Base-by-base conservation (phyloP, 2,329 filamentous ascomycete species). In the Peltaster fructicola region DNA sequence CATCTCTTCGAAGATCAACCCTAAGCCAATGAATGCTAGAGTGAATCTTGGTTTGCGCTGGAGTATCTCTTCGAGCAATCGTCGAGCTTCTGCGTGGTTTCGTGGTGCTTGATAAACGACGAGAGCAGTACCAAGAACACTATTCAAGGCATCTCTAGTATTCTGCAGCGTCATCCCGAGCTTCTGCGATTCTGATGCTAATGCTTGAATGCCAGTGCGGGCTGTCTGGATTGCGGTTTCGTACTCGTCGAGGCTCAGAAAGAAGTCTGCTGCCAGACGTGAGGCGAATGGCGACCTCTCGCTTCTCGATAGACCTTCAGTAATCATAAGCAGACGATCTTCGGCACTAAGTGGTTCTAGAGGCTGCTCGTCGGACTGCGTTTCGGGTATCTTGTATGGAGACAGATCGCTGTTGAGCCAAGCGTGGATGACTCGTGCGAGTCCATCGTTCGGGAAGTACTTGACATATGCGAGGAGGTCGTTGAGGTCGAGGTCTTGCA, bases 1-100 rank as follows among this genome's bases (percentile, higher is more conserved):
- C 36, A 92, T 82, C 40, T 95, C 88, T 49, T 93, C 82, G 22
- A 84, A 74, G 19, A 98, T 85, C 13, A 95, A 54, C 1, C 88
- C 90, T 16, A 93, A 70, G 1, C 88, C 88, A 22, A 95, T 78
- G 32, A 98, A 58, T 3, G 84, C 84, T 15, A 71, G 57, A 1
- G 82, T 90, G 1, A 77, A 84, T 3, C 67, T 68, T 2, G 72
- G 64, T 29, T 90, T 81, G 14, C 76, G 68, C 23, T 68, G 59
- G 1, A 98, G 61, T 4, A 95, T 77, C 15, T 66, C 66, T 38
- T 92, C 73, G 38, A 98, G 95, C 0, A 93, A 61, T n/a, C 53
- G 52, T 44, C 80, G 85, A 2, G 88, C 84, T 53, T 95, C 85
- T 10, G 72, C 63, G 39, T 98, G 88, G 43, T 95, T 73, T 32